Evolutionary conservation across 257 asterid species (phyloP), one percentile per base, ranked within the genome.

Genomic region (Salvia miltiorrhiza): DNA sequence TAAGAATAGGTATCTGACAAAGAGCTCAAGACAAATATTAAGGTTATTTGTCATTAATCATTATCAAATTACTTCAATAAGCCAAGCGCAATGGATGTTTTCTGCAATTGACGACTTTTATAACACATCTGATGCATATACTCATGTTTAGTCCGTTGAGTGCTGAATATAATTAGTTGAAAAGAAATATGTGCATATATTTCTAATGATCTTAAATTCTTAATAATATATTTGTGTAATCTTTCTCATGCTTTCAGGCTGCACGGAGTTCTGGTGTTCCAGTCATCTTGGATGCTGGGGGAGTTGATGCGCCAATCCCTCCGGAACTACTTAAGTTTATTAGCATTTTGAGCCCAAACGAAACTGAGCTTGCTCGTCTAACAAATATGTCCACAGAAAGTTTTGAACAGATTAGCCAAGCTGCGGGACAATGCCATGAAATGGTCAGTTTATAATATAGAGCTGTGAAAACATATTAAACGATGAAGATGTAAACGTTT

Each of bases 261-360:
- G 99, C 99, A 64, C 80, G 74, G 74, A 82, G 80, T 70, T 91
- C 95, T 2, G 65, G 69, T 75, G 91, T 93, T 77, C 97, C 88
- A 1, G 92, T 93, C 73, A 89, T 90, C 65, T 83, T 93, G 80
- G 99, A 93, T 87, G 97, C 95, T 26, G 97, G 99, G n/a, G 99
- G 99, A 74, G 79, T 82, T 49, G 99, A 90, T 79, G 65, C 91
- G 20, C 96, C 97, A 60, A 75, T 93, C 72, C 96, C 96, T 28
- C 71, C 55, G 6, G 97, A 88, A 48, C 93, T 93, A 24, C 86
- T 86, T 0, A 32, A 69, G 28, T 45, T 63, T 63, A 79, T 90
- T 35, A 95, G 90, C 73, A 73, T 93, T 63, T 79, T 93, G 73
- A 93, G 99, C 82, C 99, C 97, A 62, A 93, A 93, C 70, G 97